phyloP scores from a whole-genome alignment of 495 filamentous ascomycete genomes.

The Penicillium alfredii region DNA sequence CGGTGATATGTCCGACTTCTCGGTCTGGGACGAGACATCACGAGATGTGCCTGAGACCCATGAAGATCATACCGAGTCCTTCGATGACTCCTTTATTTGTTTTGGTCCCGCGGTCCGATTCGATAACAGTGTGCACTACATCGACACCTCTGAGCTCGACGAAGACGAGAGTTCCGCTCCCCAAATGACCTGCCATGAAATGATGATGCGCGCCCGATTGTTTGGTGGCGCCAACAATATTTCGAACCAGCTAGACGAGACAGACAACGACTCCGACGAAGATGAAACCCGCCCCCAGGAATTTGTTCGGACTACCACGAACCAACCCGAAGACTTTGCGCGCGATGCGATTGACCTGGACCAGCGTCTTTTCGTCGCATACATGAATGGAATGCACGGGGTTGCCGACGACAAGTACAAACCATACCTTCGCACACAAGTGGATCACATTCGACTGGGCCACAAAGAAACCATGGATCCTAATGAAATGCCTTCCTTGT shows the following conservation, averaged over 20 bases:
- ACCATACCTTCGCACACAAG: constrained; percentile 30
- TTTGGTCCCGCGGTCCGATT: constrained; percentile 39
- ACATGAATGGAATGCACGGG: constrained; percentile 42
- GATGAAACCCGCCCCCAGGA: constrained; percentile 7
- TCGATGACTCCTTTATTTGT: constrained; percentile 38
- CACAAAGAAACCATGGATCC: constrained; percentile 34
- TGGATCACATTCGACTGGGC: constrained; percentile 33
- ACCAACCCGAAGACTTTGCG: constrained; percentile 33
- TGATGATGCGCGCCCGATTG: constrained; percentile 35
- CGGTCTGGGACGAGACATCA: constrained; percentile 33
- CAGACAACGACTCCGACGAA: constrained; percentile 15
- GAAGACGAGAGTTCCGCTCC: constrained; percentile 18
- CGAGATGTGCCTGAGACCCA: constrained; percentile 28
- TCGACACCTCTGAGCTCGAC: constrained; percentile 26
- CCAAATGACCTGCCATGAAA: constrained; percentile 41
- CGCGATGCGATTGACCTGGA: constrained; percentile 38
- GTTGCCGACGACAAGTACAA: constrained; percentile 31
- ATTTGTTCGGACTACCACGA: constrained; percentile 14
- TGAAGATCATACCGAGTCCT: constrained; percentile 30
- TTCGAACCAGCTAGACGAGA: constrained; percentile 11
- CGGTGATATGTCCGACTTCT: constrained; percentile 31
- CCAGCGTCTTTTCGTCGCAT: constrained; percentile 37
- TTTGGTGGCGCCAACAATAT: constrained; percentile 13
- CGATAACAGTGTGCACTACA: constrained; percentile 33
- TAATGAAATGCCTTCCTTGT: constrained; percentile 28